A percentile compares a stretch with the other conserved stretches of the same genome.
phyloP scores from a whole-genome alignment of 1,284 basidiomycete species.

The Tilletiopsis washingtonensis region DNA sequence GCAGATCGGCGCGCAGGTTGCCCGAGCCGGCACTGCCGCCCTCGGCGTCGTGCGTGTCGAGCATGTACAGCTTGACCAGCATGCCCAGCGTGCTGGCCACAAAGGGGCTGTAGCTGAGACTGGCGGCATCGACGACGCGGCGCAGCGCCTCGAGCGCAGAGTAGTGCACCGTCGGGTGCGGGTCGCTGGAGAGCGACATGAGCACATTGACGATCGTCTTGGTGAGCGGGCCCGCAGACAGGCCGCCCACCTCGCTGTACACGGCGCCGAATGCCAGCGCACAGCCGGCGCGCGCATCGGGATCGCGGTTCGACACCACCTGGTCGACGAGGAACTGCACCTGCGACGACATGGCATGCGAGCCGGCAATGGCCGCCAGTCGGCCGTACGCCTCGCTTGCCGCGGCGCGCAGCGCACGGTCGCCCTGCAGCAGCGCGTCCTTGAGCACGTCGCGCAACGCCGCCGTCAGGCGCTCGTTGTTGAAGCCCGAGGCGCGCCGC shows the following conservation, averaged over 20 bases:
- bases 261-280: conserved; percentile 89
- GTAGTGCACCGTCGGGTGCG: conserved; percentile 92
- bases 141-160: conserved; percentile 80
- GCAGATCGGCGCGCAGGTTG: conserved; percentile 81
- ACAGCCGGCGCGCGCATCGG: conserved; percentile 85
- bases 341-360: conserved; percentile 74
- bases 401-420: conserved; percentile 65
- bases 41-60: conserved; percentile 87
- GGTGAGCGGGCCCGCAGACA: conserved; percentile 84
- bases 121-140: conserved; percentile 82
- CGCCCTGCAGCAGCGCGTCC: conserved; percentile 75
- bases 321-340: conserved; percentile 89
- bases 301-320: conserved; percentile 92
- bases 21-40: conserved; percentile 70
- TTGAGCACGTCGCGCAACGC: conserved; percentile 69
- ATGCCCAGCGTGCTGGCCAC: conserved; percentile 82
- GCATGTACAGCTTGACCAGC: conserved; percentile 79
- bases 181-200: conserved; percentile 90
- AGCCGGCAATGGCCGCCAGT: conserved; percentile 73
- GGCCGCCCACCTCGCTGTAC: conserved; percentile 82
- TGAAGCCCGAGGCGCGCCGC: conserved; percentile 32
- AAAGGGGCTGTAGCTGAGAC: conserved; percentile 81
- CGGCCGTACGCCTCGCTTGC: conserved; percentile 88
- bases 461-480: conserved; percentile 61
- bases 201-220: conserved; percentile 94